Evolutionary conservation across 148 eudicot genomes (phyloP).

Genomic region (Rhododendron henanense): DNA sequence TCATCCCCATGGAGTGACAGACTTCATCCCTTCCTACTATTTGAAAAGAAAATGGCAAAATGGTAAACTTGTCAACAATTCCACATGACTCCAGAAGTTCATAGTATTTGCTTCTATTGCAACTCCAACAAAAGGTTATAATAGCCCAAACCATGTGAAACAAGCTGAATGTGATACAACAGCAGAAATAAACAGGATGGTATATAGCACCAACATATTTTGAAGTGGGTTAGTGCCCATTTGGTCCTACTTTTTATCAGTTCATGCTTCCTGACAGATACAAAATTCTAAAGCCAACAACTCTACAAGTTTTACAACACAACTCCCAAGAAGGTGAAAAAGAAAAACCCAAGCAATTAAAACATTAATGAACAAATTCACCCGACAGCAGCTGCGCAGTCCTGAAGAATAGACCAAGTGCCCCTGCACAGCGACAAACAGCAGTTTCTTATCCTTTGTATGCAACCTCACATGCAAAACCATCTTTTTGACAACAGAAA

Average conservation of each 20-base stretch:
- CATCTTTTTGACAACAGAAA: constrained; percentile 11
- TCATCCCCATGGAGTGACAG: background rate
- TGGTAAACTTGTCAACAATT: background rate
- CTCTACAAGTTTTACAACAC: constrained; percentile 22
- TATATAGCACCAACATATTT: constrained; percentile 13
- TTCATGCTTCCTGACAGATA: constrained; percentile 20
- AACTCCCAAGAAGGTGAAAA: constrained; percentile 15
- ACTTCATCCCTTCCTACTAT: background rate
- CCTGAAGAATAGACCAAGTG: constrained; percentile 4
- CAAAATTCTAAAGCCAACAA: constrained; percentile 26
- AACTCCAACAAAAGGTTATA: background rate
- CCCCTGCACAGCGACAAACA: background rate
- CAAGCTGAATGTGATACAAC: constrained; percentile 20
- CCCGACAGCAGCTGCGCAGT: constrained; percentile 11
- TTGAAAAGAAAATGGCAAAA: background rate
- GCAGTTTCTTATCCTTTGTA: background rate
- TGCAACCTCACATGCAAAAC: background rate
- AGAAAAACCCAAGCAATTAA: constrained; percentile 20
- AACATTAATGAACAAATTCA: constrained; percentile 31
- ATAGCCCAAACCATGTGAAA: constrained; percentile 12
- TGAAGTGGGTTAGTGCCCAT: background rate
- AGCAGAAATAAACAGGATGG: constrained; percentile 15
- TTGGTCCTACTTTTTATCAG: constrained; percentile 8
- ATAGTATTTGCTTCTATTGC: background rate
- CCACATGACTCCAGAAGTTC: background rate